Evolutionary conservation across 2,329 filamentous ascomycete genomes (phyloP), one percentile per base, ranked within the genome.

Genomic region (Pseudopithomyces chartarum): DNA sequence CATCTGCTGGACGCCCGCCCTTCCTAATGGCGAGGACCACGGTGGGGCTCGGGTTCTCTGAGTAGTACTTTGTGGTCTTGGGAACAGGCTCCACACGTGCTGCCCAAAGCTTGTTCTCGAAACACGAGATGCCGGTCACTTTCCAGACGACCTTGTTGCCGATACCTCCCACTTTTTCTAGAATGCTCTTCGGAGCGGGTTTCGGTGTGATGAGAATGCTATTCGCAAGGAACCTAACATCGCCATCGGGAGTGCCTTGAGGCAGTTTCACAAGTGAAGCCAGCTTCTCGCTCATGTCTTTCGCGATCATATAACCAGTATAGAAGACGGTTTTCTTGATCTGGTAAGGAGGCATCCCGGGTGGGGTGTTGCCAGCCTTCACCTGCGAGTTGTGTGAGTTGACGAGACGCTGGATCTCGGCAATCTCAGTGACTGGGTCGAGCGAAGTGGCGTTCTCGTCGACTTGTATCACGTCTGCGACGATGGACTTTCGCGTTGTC

Each of bases 271-370:
- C 86, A n/a, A 96, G 82, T 6, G 84, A 83, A 54, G 90, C 84
- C 36, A 98, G 81, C 54, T 85, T 86, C 68, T 90, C 85, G 2
- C 88, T 89, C 73, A 95, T 91, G 23, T 85, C 81, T 46, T 86
- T 81, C 39, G 82, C 82, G 62, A 99, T 88, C 76, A 96, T 86
- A 76, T 99, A 98, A 48, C 91, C 92, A 1, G 95, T 97, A 77
- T 94, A 97, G 76, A 92, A 92, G 48, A 97, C 89, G 1, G 87
- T 91, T 72, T 93, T 93, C 75, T 91, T 92, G 73, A 99, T 91
- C 64, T 85, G 83, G 58, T 95, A 78, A 1, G 79, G 82, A 44
- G 78, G 76, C 33, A 79, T 76, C 45, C 76, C 76, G 10, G 73
- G 71, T 1, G 81, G 80, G 39, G 79, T 80, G 10, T 73, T 79